Evolutionary conservation across 345 rosid species (phyloP), one percentile per base, ranked within the genome.

Genomic region (Brassica carinata): DNA sequence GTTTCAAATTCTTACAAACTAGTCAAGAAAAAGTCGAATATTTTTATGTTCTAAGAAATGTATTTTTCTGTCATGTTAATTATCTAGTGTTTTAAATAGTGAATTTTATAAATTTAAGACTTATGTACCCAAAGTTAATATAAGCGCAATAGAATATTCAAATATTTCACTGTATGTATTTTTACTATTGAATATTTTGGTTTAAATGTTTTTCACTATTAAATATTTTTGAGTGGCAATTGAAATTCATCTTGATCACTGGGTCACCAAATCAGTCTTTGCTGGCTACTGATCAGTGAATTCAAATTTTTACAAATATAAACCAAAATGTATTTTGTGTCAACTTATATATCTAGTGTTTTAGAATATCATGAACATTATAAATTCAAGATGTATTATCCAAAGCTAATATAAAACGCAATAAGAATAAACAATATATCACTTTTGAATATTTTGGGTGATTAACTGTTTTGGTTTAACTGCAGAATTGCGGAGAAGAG

Each of bases 401-500:
- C 14, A 59, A 59, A 2, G 14, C 30, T 19, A 61, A 23, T 26
- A 9, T 23, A 10, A 61, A 57, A 34, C 33, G n/a, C 64, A 59
- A 19, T 5, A 58, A 19, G 63, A 58, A 19, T 58, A 58, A 18
- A 53, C 58, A 53, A 3, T 18, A 57, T 8, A 7, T 58, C 29
- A 8, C 63, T 58, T 8, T 9, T 23, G 38, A 34, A 34, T 34
- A 34, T 34, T 34, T 34, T 34, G 38, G 38, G 5, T 34, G 38
- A 34, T 23, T 59, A 27, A 33, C 27, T 65, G 26, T 15, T 34
- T 33, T 34, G 1, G 29, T 59, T 18, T 67, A 67, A 23, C 10
- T 27, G 38, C 10, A 78, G 90, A 53, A 91, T 91, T 51, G 67
- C 86, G 0, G 87, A 91, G 79, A 87, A 86, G 81, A 89, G 90